Evolutionary conservation across 108 stramenopile species (phyloP), one percentile per base, ranked within the genome.

Genomic region (Cyclotella atomus): DNA sequence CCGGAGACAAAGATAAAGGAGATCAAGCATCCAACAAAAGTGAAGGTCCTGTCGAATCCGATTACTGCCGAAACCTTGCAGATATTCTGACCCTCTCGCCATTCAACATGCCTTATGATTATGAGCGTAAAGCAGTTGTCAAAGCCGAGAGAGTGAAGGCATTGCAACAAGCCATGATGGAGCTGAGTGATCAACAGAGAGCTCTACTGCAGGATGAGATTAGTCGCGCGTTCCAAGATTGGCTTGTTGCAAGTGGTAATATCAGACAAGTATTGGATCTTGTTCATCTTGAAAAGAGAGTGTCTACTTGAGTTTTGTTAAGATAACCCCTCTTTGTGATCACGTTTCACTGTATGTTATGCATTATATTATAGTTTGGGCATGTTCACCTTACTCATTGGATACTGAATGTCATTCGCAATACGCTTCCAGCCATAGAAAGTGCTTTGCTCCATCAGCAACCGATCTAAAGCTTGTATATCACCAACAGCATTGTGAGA

Each of bases 171-270:
- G 84, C 89, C 0, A 79, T 95, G 60, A 83, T 84, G 41, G 88
- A 89, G 57, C 52, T 95, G 55, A 83, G 87, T 38, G 72, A 82
- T 20, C 85, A 88, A 25, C 88, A 95, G 60, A 85, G 79, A 47
- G 53, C 57, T 24, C 78, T 65, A 50, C 77, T 95, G 29, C 87
- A 95, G 59, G 93, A 94, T 47, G 93, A 94, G 68, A 50, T 94
- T 57, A 90, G 91, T 65, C 74, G 84, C 41, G 91, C 89, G 9
- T 93, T 96, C 59, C 76, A 88, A 49, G 96, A 97, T 65, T 97
- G 96, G 96, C 80, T 97, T 23, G 91, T 92, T 2, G 85, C 94
- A 29, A 92, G 91, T 61, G 96, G 96, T 3, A 97, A 97, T 71
- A 78, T 97, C 15, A 87, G 95, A 25, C 96, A 97, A 52, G 93